Conservation (phyloP, 208 protist species). For the Leishmania martiniquensis region DNA sequence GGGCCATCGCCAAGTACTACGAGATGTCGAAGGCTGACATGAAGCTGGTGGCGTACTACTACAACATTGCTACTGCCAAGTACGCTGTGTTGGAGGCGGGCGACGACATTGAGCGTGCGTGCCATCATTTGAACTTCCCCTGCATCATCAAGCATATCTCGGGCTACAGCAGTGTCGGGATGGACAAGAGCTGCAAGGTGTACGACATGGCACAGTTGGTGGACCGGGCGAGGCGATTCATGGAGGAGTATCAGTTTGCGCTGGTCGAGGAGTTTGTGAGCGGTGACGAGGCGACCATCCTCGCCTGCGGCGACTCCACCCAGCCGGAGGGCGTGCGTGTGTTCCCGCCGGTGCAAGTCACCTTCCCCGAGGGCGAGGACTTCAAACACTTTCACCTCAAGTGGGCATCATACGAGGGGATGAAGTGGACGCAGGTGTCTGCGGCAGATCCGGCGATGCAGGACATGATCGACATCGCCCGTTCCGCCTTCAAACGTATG, state of each 20-base stretch:
- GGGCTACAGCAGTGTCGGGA: slow-evolving; percentile 90
- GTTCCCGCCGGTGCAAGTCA: slow-evolving; percentile 78
- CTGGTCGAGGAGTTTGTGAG: slow-evolving; percentile 90
- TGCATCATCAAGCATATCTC: slow-evolving; percentile 92
- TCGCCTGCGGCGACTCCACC: slow-evolving; percentile 69
- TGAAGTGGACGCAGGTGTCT: slow-evolving; percentile 76
- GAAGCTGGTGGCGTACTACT: slow-evolving; percentile 90
- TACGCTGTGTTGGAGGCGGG: slow-evolving; percentile 63
- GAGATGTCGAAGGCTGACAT: slow-evolving; percentile 91
- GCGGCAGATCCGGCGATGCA: slow-evolving; percentile 67
- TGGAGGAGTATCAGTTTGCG: slow-evolving; percentile 83
- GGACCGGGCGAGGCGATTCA: slow-evolving; percentile 54
- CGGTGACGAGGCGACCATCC: slow-evolving; percentile 88
- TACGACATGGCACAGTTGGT: slow-evolving; percentile 56
- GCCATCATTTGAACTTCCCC: slow-evolving; percentile 58
- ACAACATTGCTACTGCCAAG: slow-evolving; percentile 60
- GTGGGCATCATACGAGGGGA: slow-evolving; percentile 90
- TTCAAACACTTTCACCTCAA: slow-evolving; percentile 94
- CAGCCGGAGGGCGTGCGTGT: slow-evolving; percentile 81
- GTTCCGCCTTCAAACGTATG: slow-evolving; percentile 83
- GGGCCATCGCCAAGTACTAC: slow-evolving; percentile 89
- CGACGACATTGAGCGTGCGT: slow-evolving; percentile 54
- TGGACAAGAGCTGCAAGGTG: slow-evolving; percentile 92
- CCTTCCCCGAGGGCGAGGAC: slow-evolving; percentile 84
- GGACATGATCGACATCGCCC: slow-evolving; percentile 71